phyloP scores from a whole-genome alignment of 208 protist species.

The Entamoeba invadens region DNA sequence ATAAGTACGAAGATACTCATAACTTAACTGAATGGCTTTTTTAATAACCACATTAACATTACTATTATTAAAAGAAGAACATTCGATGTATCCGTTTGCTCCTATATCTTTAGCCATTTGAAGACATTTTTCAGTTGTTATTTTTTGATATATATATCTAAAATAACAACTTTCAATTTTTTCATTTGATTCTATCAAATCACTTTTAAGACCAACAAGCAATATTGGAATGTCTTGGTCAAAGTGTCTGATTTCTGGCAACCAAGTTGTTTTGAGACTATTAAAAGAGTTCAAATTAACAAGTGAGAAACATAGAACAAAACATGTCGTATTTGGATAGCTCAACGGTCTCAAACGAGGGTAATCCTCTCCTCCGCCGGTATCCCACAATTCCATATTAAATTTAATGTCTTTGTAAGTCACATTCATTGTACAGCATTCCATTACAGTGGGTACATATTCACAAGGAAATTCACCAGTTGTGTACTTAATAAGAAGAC shows the following conservation, averaged over 20 bases:
- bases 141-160: too few relatives aligned
- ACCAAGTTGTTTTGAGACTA: neutral
- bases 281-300: constrained; percentile 39
- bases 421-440: constrained; percentile 21
- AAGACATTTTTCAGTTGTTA: too few relatives aligned
- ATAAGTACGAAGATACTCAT: too few relatives aligned
- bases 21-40: too few relatives aligned
- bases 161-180: too few relatives aligned
- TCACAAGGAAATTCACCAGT: constrained; percentile 13
- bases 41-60: too few relatives aligned
- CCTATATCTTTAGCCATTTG: too few relatives aligned
- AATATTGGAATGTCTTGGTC: neutral
- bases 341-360: constrained; percentile 39
- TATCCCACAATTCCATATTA: constrained; percentile 28
- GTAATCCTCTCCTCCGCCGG: constrained; percentile 48
- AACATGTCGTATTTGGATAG: constrained; percentile 46
- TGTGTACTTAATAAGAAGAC: constrained; percentile 6
- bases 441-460: constrained; percentile 30
- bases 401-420: neutral
- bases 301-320: constrained; percentile 60
- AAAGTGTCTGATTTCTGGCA: neutral
- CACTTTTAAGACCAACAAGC: neutral
- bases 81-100: too few relatives aligned
- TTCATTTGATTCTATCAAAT: neutral
- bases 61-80: too few relatives aligned